These are phyloP conservation scores for Ophiostoma montium DNA, from an alignment of 2,329 filamentous ascomycete genomes.

Conservation along the genomic window DNA sequence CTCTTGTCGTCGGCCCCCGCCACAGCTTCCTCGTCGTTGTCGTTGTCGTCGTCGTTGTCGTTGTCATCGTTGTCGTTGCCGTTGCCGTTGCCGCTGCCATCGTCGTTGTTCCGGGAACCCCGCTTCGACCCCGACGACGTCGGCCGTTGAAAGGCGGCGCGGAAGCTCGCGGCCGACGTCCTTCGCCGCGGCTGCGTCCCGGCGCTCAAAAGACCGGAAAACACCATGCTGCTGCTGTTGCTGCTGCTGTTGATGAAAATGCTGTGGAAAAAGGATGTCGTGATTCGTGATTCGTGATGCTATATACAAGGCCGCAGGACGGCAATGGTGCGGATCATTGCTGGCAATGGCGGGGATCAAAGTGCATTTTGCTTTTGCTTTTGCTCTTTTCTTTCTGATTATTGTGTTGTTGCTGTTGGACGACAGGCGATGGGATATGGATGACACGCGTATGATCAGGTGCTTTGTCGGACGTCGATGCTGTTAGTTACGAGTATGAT, in stretches of 20 bases:
- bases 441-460: no score
- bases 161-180: conserved; percentile 21
- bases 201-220: conserved; percentile 4
- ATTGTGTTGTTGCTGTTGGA: neutral
- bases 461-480: no score
- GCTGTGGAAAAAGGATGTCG: neutral
- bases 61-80: neutral
- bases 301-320: conserved; percentile 5
- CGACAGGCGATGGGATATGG: no score
- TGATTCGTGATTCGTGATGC: neutral
- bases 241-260: neutral
- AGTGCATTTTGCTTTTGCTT: neutral
- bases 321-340: conserved; percentile 6
- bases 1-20: neutral
- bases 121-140: conserved; percentile 3
- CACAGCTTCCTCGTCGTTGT: neutral
- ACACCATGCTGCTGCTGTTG: conserved; percentile 3
- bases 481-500: no score
- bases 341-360: neutral
- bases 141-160: conserved; percentile 13
- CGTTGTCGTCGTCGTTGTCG: neutral
- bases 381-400: no score
- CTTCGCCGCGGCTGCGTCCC: conserved; percentile 2
- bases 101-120: neutral
- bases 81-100: neutral